Percentiles rank a stretch among this genome's conserved stretches.
phyloP scores from a whole-genome alignment of 345 rosid genomes.

The Excoecaria agallocha region DNA sequence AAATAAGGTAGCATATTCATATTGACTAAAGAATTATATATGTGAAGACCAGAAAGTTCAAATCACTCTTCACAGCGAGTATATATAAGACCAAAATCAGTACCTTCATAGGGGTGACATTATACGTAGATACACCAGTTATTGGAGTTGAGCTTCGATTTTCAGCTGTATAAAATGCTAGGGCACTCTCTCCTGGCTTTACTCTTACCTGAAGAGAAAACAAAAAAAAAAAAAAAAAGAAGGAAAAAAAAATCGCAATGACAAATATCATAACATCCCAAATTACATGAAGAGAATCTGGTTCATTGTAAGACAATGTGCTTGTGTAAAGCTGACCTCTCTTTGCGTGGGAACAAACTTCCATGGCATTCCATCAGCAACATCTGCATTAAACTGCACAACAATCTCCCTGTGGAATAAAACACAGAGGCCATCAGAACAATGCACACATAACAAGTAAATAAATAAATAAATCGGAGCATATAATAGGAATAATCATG shows the following conservation, averaged over 20 bases:
- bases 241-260: too few relatives aligned
- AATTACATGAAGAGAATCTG: conserved; percentile 1
- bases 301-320: not conserved
- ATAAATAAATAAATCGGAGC: not conserved
- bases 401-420: conserved; percentile 64
- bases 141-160: conserved; percentile 69
- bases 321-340: conserved; percentile 48
- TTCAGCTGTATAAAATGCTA: conserved; percentile 95
- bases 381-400: conserved; percentile 95
- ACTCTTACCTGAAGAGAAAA: conserved; percentile 63
- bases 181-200: conserved; percentile 95
- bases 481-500: not conserved
- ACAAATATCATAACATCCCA: not conserved
- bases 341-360: conserved; percentile 92
- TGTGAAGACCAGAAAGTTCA: not conserved
- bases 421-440: not conserved
- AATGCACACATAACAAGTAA: not conserved
- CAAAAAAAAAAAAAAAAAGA: too few relatives aligned
- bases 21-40: not conserved
- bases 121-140: conserved; percentile 82
- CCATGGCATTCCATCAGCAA: conserved; percentile 99
- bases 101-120: conserved; percentile 95
- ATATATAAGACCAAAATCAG: not conserved
- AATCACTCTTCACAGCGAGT: not conserved
- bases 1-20: not conserved